Base-by-base conservation (phyloP, 352 stramenopile species). In the Phytopythium chamaehyphon region DNA sequence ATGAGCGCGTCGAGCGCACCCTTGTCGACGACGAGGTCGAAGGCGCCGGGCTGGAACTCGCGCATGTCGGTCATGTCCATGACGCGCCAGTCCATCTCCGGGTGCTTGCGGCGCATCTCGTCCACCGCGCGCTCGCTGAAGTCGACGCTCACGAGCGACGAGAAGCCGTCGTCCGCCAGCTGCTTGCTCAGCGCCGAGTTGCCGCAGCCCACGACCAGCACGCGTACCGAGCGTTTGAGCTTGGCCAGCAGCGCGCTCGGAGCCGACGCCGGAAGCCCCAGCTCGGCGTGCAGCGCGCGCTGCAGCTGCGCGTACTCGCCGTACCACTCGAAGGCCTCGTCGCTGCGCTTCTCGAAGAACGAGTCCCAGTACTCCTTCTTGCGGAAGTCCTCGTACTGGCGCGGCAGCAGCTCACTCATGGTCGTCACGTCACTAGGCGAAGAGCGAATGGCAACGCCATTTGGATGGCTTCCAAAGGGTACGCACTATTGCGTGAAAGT, bases 311-410 rank as follows among this genome's bases (percentile, higher is more conserved):
- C 43, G 31, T 80, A 92, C 42, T 81, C 64, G 10, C 82, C 80
- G 43, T 92, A 93, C 83, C 83, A 93, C 50, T 93, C 83, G 49
- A 93, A 93, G 7, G 81, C 77, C 44, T 83, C 58, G 46, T 82
- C 64, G 43, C 76, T 69, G n/a, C 79, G 72, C 59, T 86, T 78
- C 45, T 73, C 51, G 57, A 90, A 90, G 67, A 90, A 90, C 40
- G 54, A 33, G 56, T 89, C 74, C 79, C 79, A 90, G 63, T 89
- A 90, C 55, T 76, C 69, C 53, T 86, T 76, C 54, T 73, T 72
- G 35, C 75, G 69, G 67, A 90, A 90, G 39, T 90, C 74, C 47
- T 66, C 68, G 14, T 76, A 71, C 33, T 60, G 54, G 47, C 55
- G 70, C 47, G 75, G 75, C 45, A 86, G 52, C 51, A 86, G 54